Percentiles rank a stretch among this genome's conserved stretches.
These are phyloP conservation scores for Hortiboletus campestris DNA, from an alignment of 768 basidiomycete species.

Conservation along the genomic window DNA sequence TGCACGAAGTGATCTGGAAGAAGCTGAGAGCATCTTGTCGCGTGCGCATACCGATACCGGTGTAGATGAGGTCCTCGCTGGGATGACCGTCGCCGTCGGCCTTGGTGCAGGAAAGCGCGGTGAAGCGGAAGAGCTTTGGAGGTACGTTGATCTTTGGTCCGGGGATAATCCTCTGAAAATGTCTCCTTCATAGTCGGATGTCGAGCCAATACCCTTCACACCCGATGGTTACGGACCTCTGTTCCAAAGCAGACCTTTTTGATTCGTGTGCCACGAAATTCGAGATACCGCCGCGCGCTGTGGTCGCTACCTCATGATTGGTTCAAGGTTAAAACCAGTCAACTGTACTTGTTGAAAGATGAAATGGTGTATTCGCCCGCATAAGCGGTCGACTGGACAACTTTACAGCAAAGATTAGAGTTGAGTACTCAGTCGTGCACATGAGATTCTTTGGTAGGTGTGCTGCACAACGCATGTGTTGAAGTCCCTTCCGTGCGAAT, in stretches of 20 bases:
- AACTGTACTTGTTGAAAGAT: background rate
- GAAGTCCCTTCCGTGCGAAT: background rate
- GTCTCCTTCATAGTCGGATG: constrained; percentile 35
- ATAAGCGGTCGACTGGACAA: background rate
- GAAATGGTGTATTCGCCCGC: background rate
- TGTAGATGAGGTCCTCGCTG: constrained; percentile 63
- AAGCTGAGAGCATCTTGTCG: constrained; percentile 47
- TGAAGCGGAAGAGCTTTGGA: constrained; percentile 68
- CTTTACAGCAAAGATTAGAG: background rate
- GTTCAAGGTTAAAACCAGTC: background rate
- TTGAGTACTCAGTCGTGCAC: background rate
- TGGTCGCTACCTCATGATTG: constrained; percentile 15
- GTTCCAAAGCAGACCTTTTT: constrained; percentile 59
- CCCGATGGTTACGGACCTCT: constrained; percentile 66
- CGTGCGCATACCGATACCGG: constrained; percentile 46
- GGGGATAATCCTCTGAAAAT: background rate
- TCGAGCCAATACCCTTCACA: constrained; percentile 58
- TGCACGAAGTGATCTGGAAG: constrained; percentile 80
- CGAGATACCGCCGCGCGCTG: constrained; percentile 53
- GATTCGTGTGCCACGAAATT: constrained; percentile 61
- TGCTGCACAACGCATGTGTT: background rate
- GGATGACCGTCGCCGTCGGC: constrained; percentile 60
- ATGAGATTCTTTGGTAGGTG: background rate
- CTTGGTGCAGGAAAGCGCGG: constrained; percentile 53
- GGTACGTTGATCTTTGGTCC: constrained; percentile 38